phyloP scores from a whole-genome alignment of 345 rosid species.

The Garcia nutans region DNA sequence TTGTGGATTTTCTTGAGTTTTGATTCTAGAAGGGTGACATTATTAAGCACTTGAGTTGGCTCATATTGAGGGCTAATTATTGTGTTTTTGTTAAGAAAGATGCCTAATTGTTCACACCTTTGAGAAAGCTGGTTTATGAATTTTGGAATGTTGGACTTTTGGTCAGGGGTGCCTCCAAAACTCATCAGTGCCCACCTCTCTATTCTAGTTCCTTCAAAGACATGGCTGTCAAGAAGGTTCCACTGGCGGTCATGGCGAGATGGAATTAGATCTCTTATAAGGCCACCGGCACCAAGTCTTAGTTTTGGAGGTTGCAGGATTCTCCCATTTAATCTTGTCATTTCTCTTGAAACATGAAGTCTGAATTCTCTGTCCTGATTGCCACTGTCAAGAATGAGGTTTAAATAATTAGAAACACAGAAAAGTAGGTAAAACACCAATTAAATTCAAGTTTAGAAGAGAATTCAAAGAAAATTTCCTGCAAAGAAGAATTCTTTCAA shows the following conservation, averaged over 20 bases:
- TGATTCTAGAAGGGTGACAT: slow-evolving; percentile 59
- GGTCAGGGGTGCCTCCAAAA: slow-evolving; percentile 78
- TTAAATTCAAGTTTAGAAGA: neutral
- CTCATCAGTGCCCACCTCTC: slow-evolving; percentile 90
- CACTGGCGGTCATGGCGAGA: slow-evolving; percentile 73
- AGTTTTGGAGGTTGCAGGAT: slow-evolving; percentile 91
- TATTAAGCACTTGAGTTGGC: slow-evolving; percentile 71
- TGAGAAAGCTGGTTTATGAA: slow-evolving; percentile 80
- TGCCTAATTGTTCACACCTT: slow-evolving; percentile 86
- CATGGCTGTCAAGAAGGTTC: slow-evolving; percentile 75
- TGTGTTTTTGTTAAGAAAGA: slow-evolving; percentile 68
- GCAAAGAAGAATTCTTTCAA: neutral
- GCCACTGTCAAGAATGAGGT: slow-evolving; percentile 50
- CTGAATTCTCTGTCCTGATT: slow-evolving; percentile 70
- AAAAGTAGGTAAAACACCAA: neutral
- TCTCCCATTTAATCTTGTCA: slow-evolving; percentile 84
- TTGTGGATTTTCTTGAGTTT: slow-evolving; percentile 72
- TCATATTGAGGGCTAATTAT: slow-evolving; percentile 58
- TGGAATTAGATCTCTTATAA: slow-evolving; percentile 51
- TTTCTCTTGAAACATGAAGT: slow-evolving; percentile 70
- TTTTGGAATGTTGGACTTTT: slow-evolving; percentile 66
- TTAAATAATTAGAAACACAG: slow-evolving; percentile 7
- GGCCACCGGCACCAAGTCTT: slow-evolving; percentile 76
- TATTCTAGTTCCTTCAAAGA: slow-evolving; percentile 61
- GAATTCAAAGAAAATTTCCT: neutral